These are phyloP conservation scores for Sclerotinia sclerotiorum DNA, from an alignment of 2,329 filamentous ascomycete species.

Conservation along the genomic window DNA sequence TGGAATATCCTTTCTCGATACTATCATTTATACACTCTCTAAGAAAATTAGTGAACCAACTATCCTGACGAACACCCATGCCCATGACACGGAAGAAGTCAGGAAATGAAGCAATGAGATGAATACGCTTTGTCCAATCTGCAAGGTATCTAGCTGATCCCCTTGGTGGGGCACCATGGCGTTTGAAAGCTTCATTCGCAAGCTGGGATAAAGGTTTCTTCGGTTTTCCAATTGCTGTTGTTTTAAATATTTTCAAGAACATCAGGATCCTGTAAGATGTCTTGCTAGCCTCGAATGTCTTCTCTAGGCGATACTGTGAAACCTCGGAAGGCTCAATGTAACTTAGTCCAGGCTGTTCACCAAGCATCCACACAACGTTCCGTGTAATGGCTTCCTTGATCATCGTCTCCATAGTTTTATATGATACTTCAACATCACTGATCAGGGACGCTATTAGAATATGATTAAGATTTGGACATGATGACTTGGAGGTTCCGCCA, in stretches of 20 bases:
- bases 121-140: conserved; percentile 47
- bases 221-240: conserved; percentile 44
- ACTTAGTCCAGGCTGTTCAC: conserved; percentile 46
- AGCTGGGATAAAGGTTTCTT: conserved; percentile 43
- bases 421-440: conserved; percentile 45
- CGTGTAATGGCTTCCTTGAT: conserved; percentile 51
- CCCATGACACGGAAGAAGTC: conserved; percentile 48
- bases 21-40: conserved; percentile 42
- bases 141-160: conserved; percentile 46
- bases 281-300: conserved; percentile 48
- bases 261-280: conserved; percentile 54
- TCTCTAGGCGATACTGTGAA: conserved; percentile 48
- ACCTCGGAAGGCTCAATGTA: conserved; percentile 46
- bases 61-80: conserved; percentile 36
- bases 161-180: conserved; percentile 48
- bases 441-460: conserved; percentile 50
- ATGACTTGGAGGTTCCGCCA: conserved; percentile 45
- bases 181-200: conserved; percentile 48
- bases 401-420: conserved; percentile 44
- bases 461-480: conserved; percentile 50
- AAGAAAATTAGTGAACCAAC: conserved; percentile 41
- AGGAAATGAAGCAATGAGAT: conserved; percentile 45
- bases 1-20: conserved; percentile 41
- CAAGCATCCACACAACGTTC: conserved; percentile 54
- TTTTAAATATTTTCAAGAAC: conserved; percentile 53